phyloP scores from a whole-genome alignment of 352 stramenopile genomes.

The Phytophthora aleatoria region DNA sequence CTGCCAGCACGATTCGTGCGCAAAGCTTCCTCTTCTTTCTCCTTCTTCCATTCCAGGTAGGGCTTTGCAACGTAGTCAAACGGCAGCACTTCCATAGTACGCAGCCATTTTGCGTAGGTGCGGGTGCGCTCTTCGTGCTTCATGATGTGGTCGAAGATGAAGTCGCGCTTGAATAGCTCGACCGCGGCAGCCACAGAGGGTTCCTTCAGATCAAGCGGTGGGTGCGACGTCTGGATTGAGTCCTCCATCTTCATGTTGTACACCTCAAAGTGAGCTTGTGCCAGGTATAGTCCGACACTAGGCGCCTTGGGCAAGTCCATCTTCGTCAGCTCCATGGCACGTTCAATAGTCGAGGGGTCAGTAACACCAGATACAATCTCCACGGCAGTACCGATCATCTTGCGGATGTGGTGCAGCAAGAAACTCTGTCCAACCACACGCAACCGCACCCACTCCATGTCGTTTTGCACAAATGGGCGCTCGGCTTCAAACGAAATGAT shows the following conservation, averaged over 20 bases:
- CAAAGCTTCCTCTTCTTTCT: slow-evolving; percentile 68
- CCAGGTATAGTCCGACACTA: slow-evolving; percentile 86
- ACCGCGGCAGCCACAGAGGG: slow-evolving; percentile 49
- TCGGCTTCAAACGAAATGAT: slow-evolving; percentile 92
- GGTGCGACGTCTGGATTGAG: slow-evolving; percentile 68
- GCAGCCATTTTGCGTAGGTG: slow-evolving; percentile 85
- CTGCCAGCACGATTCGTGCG: slow-evolving; percentile 46
- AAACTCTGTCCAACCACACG: slow-evolving; percentile 97
- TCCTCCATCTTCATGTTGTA: slow-evolving; percentile 85
- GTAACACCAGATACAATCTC: slow-evolving; percentile 76
- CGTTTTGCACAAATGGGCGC: slow-evolving; percentile 82
- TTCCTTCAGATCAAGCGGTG: slow-evolving; percentile 69
- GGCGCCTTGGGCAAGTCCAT: slow-evolving; percentile 89
- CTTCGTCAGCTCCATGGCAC: slow-evolving; percentile 73
- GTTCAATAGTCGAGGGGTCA: slow-evolving; percentile 51
- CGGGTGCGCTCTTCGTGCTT: slow-evolving; percentile 74
- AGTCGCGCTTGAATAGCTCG: slow-evolving; percentile 78
- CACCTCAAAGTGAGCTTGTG: slow-evolving; percentile 85
- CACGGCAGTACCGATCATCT: slow-evolving; percentile 94
- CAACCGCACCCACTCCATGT: slow-evolving; percentile 95
- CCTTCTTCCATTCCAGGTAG: slow-evolving; percentile 71
- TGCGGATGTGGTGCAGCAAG: slow-evolving; percentile 97
- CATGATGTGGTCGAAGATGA: slow-evolving; percentile 88
- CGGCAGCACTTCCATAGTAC: slow-evolving; percentile 67
- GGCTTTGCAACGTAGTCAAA: slow-evolving; percentile 71